Evolutionary conservation across 179 eudicot genomes (phyloP), one percentile per base, ranked within the genome.

Genomic region (Corrigiola litoralis): DNA sequence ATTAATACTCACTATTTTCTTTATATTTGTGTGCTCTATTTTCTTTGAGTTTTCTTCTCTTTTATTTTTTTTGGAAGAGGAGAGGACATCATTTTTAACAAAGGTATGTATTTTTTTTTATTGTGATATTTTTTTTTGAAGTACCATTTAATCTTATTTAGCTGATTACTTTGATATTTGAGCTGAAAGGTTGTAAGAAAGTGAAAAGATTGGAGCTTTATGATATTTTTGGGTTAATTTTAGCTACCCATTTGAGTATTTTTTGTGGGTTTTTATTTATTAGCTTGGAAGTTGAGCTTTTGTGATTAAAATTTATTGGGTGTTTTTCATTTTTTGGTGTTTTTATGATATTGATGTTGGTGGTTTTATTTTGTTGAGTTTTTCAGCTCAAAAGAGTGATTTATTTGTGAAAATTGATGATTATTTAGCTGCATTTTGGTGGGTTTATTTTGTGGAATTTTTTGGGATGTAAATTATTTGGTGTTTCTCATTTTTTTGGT

Each of bases 211-310:
- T 21, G 25, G 5, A 48, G 9, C 9, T 52, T 14, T 31, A 0
- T 21, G 42, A 14, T 6, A 1, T 23, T 63, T 63, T 10, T 45
- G 34, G 13, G 5, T 32, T 18, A 31, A 34, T 44, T 6, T 5
- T 28, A 9, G 2, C 0, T 28, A 12, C 67, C 70, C 61, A 29
- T 36, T 69, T 63, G 31, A 21, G 6, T 20, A 20, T 20, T 72
- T 61, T 8, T 6, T 28, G 31, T 27, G 27, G 9, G 31, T 60
- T 25, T 47, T 50, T 49, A 37, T 8, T 38, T 47, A 47, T 37
- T 67, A 66, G 44, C 33, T 46, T 67, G 11, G 64, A 67, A 68
- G 69, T 68, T 60, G 66, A 48, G 1, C 2, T 20, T 25, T 38
- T 58, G n/a, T 63, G 4, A 5, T 61, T 34, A 11, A 65, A 57